Evolutionary conservation across 2,329 filamentous ascomycete species (phyloP).

Genomic region (Colletotrichum scovillei): DNA sequence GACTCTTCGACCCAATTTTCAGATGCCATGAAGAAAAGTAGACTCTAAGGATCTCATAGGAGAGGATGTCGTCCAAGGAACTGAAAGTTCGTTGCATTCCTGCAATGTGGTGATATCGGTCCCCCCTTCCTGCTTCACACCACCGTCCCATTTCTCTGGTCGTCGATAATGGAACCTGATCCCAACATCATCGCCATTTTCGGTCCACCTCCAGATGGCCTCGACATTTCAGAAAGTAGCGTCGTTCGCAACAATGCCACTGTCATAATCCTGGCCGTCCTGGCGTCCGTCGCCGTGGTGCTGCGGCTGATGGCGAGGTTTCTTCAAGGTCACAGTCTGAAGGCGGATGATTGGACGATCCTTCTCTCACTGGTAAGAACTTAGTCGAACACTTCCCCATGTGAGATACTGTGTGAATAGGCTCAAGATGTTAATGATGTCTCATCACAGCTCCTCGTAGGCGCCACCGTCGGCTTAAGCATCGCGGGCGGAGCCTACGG

Average conservation of each 20-base stretch:
- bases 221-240: constrained; percentile 21
- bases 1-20: no score
- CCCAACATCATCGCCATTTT: constrained; percentile 6
- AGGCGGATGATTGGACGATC: constrained; percentile 25
- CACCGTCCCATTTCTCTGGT: background rate
- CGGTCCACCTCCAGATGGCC: constrained; percentile 6
- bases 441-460: background rate
- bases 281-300: constrained; percentile 15
- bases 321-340: constrained; percentile 9
- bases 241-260: constrained; percentile 17
- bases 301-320: constrained; percentile 13
- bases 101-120: background rate
- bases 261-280: constrained; percentile 8
- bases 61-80: background rate
- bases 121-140: background rate
- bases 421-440: no score
- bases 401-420: no score
- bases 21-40: background rate
- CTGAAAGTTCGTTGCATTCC: background rate
- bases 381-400: no score
- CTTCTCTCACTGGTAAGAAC: constrained; percentile 6
- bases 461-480: constrained; percentile 21
- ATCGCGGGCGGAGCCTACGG: constrained; percentile 13
- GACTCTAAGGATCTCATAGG: background rate
- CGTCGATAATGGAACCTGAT: constrained; percentile 1